Evolutionary conservation across 2,329 filamentous ascomycete genomes (phyloP).

Genomic region (Aspergillus pseudoviridinutans): DNA sequence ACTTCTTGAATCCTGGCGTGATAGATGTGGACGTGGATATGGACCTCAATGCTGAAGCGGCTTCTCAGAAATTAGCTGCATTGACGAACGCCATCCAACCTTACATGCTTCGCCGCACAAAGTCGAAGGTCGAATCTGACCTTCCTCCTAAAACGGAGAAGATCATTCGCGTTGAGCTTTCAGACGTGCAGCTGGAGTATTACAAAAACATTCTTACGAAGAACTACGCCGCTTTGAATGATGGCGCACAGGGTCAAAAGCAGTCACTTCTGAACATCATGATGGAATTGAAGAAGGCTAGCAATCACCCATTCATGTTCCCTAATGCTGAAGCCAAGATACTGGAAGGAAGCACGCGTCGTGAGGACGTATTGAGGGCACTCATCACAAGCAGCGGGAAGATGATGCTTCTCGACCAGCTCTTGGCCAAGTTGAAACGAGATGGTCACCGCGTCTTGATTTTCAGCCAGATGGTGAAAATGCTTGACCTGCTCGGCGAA

Average conservation of each 20-base stretch:
- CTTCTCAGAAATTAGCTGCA: slow-evolving; percentile 80
- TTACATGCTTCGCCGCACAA: slow-evolving; percentile 91
- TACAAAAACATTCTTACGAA: slow-evolving; percentile 98
- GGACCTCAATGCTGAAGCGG: slow-evolving; percentile 74
- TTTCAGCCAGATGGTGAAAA: slow-evolving; percentile 99
- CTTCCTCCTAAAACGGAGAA: slow-evolving; percentile 96
- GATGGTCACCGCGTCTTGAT: slow-evolving; percentile 95
- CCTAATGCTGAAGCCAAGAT: slow-evolving; percentile 88
- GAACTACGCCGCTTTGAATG: slow-evolving; percentile 91
- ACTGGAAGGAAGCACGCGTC: slow-evolving; percentile 70
- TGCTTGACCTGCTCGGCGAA: slow-evolving; percentile 93
- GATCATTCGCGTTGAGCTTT: slow-evolving; percentile 95
- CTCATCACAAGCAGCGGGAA: slow-evolving; percentile 97
- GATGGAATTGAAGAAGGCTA: slow-evolving; percentile 99
- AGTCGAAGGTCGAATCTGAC: slow-evolving; percentile 95
- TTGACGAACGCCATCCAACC: slow-evolving; percentile 85
- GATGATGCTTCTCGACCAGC: slow-evolving; percentile 96
- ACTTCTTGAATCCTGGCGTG: slow-evolving; percentile 95
- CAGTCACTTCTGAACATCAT: slow-evolving; percentile 96
- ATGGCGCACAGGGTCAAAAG: slow-evolving; percentile 85
- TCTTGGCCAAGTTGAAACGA: slow-evolving; percentile 88
- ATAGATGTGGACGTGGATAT: slow-evolving; percentile 89
- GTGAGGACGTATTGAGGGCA: slow-evolving; percentile 87
- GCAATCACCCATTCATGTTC: slow-evolving; percentile 98
- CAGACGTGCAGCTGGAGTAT: slow-evolving; percentile 93